A percentile compares a stretch with the other conserved stretches of the same genome.
Conservation (phyloP, 2,329 filamentous ascomycete genomes). For the Nannizzia gypsea region DNA sequence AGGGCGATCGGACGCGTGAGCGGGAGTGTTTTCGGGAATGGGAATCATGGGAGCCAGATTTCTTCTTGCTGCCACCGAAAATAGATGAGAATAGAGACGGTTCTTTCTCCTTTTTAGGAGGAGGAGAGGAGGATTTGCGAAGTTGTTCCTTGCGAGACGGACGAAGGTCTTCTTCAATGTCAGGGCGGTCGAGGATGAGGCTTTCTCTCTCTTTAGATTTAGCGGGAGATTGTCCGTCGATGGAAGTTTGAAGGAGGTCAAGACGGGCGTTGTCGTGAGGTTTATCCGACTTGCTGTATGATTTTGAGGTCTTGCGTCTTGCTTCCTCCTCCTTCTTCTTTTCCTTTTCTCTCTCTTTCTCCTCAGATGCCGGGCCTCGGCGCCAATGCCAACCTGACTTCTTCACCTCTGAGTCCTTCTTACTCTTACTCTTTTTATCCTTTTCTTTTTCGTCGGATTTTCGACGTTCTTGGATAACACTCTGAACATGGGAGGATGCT, state of each 20-base stretch:
- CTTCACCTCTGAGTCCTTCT: constrained; percentile 59
- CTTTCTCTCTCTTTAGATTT: constrained; percentile 53
- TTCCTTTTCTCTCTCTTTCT: constrained; percentile 36
- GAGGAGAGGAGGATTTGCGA: constrained; percentile 56
- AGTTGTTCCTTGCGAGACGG: constrained; percentile 65
- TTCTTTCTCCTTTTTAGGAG: constrained; percentile 78
- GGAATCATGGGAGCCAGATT: constrained; percentile 57
- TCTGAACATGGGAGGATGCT: background rate
- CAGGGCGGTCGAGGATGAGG: constrained; percentile 69
- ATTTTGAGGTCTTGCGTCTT: constrained; percentile 57
- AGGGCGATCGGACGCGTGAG: constrained; percentile 51
- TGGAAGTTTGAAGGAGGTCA: constrained; percentile 77
- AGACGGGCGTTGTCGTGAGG: constrained; percentile 67
- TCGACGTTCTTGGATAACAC: background rate
- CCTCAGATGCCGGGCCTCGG: constrained; percentile 55
- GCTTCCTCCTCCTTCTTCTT: constrained; percentile 43
- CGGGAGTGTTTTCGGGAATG: constrained; percentile 54
- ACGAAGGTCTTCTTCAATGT: constrained; percentile 53
- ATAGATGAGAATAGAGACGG: constrained; percentile 79
- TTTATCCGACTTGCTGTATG: constrained; percentile 41
- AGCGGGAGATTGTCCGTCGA: constrained; percentile 44
- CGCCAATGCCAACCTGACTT: constrained; percentile 77
- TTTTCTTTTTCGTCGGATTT: constrained; percentile 41
- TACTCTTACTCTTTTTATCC: constrained; percentile 56
- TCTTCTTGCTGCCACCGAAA: constrained; percentile 84